Evolutionary conservation across 2,329 filamentous ascomycete species (phyloP), one percentile per base, ranked within the genome.

Genomic region (Stemphylium lycopersici): DNA sequence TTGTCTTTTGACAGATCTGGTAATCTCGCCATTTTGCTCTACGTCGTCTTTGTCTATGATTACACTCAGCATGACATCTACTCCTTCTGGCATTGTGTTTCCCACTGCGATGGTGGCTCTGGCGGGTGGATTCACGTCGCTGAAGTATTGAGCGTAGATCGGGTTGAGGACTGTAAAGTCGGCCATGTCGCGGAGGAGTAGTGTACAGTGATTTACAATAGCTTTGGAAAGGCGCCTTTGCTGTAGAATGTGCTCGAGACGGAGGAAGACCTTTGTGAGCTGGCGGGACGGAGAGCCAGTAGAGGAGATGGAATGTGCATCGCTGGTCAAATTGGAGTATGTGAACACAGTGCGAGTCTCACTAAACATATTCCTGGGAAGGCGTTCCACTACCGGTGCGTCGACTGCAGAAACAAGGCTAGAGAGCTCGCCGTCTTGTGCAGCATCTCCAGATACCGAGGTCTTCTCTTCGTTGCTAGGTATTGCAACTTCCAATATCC

Each of bases 61-160:
- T 26, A 83, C 72, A 15, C 82, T 84, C 16, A 87, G 75, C 58
- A 93, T 83, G 13, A 90, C 83, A 55, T 87, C 82, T 45, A 82
- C 77, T 8, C 80, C 81, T 0, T 69, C 41, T 0, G 90, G 89
- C 6, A 97, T 80, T 6, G 80, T 70, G 43, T 85, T 78, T 3
- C 91, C 91, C 58, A 89, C 90, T 0, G 91, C 88, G 43, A 98
- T 84, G 4, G 92, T 96, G 44, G 96, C 89, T 44, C 95, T 81
- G 0, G 93, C 87, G 0, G 95, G 91, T 0, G 95, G 95, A 61
- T 93, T 96, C 0, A 93, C 89, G 43, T 83, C 80, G 16, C 78
- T 77, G 75, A 98, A 98, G 37, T 92, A 82, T 7, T 82, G 80
- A 4, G 85, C 87, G 74, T 98, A 99, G 58, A 89, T 78, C 22